Evolutionary conservation across 208 protist species (phyloP).

Genomic region (Novymonas esmeraldas): DNA sequence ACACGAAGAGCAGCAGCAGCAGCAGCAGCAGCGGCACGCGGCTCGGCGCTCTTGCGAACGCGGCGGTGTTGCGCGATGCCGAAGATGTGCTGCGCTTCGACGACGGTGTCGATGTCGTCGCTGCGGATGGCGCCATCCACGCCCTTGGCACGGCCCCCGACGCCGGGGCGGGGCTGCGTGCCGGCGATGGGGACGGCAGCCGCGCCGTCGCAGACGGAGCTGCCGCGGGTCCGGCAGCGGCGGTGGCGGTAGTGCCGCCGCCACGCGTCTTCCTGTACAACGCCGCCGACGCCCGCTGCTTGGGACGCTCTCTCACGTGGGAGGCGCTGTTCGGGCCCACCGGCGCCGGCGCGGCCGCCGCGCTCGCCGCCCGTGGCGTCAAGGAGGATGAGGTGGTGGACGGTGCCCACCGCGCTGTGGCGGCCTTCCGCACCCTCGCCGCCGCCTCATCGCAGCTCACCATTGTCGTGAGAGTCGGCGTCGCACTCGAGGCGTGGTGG

Average conservation of each 20-base stretch:
- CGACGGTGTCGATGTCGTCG: constrained; percentile 11
- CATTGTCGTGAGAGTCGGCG: constrained; percentile 19
- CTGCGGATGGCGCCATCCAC: background rate
- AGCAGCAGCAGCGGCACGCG: constrained; percentile 2
- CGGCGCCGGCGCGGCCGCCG: background rate
- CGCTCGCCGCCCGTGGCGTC: background rate
- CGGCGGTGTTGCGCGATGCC: constrained; percentile 12
- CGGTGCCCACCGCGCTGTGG: constrained; percentile 8
- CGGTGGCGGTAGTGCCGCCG: background rate
- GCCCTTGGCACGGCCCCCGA: no score
- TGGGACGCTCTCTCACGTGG: constrained; percentile 28
- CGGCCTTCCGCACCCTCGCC: constrained; percentile 24
- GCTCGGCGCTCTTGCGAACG: constrained; percentile 10
- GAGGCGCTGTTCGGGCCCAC: constrained; percentile 17
- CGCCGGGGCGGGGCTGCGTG: no score
- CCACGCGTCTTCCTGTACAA: constrained; percentile 24
- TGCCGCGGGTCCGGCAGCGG: background rate
- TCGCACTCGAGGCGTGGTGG: constrained; percentile 30
- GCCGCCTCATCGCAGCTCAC: constrained; percentile 14
- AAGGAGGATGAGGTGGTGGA: constrained; percentile 1
- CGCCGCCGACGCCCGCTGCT: constrained; percentile 26
- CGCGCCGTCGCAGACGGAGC: background rate
- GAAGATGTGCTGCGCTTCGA: background rate
- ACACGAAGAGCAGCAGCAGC: no score
- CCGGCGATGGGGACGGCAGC: background rate